Percentiles rank a stretch among this genome's conserved stretches.
phyloP scores from a whole-genome alignment of 139 green algal species.

The Picochlorum costavermella region DNA sequence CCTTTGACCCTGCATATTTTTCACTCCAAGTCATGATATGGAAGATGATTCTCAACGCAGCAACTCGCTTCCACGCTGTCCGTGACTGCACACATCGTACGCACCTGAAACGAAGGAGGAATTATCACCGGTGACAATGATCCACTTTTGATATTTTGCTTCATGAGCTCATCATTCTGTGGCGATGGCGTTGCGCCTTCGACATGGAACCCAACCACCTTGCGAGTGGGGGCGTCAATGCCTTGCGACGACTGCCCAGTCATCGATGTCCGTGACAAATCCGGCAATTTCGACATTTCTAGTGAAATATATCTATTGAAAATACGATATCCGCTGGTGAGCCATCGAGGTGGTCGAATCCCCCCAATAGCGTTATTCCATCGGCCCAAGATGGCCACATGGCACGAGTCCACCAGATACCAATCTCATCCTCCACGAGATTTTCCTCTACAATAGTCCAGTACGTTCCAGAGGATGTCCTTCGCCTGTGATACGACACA shows the following conservation, averaged over 20 bases:
- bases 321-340: too few relatives aligned
- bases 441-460: too few relatives aligned
- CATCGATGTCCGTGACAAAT: slow-evolving; percentile 16
- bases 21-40: background rate
- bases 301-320: too few relatives aligned
- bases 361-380: too few relatives aligned
- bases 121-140: slow-evolving; percentile 75
- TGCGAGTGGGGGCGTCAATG: slow-evolving; percentile 14
- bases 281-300: background rate
- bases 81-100: background rate
- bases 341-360: too few relatives aligned
- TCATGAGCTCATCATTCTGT: slow-evolving; percentile 1
- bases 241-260: background rate
- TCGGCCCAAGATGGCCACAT: too few relatives aligned
- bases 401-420: too few relatives aligned
- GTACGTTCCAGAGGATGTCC: too few relatives aligned
- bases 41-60: too few relatives aligned
- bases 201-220: slow-evolving; percentile 72
- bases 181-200: slow-evolving; percentile 59
- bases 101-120: slow-evolving; percentile 66
- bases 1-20: background rate
- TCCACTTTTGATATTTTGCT: slow-evolving; percentile 10
- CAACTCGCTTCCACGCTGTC: too few relatives aligned
- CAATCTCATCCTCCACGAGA: too few relatives aligned
- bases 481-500: too few relatives aligned